Evolutionary conservation across 2,329 filamentous ascomycete genomes (phyloP).

Genomic region (Paecilomyces dactylethromorphus): DNA sequence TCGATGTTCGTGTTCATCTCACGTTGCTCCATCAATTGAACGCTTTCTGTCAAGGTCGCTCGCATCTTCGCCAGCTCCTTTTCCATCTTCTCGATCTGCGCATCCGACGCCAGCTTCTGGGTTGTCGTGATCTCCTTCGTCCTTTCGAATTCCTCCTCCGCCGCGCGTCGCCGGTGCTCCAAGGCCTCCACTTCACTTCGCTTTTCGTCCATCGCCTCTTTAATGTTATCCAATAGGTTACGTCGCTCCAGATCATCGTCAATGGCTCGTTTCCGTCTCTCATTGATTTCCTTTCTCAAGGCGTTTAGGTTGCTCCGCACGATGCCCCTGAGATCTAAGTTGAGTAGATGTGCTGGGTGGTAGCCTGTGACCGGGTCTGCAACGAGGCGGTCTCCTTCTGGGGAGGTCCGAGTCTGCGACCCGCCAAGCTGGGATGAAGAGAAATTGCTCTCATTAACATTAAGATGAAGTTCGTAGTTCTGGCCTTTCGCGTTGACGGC

Average conservation of each 20-base stretch:
- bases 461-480: slow-evolving; percentile 78
- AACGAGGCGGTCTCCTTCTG: slow-evolving; percentile 68
- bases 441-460: slow-evolving; percentile 77
- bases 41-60: slow-evolving; percentile 71
- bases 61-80: slow-evolving; percentile 95
- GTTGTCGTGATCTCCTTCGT: slow-evolving; percentile 82
- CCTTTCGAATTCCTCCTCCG: slow-evolving; percentile 89
- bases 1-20: slow-evolving; percentile 97
- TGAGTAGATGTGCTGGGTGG: slow-evolving; percentile 80
- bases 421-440: slow-evolving; percentile 52
- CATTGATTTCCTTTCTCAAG: slow-evolving; percentile 86
- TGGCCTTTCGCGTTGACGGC: slow-evolving; percentile 78
- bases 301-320: slow-evolving; percentile 72
- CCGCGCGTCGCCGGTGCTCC: slow-evolving; percentile 78
- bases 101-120: slow-evolving; percentile 80
- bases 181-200: slow-evolving; percentile 85
- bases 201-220: slow-evolving; percentile 96
- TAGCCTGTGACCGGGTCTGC: slow-evolving; percentile 80
- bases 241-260: slow-evolving; percentile 93
- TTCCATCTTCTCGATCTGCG: slow-evolving; percentile 98
- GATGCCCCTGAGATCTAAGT: slow-evolving; percentile 76
- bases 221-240: slow-evolving; percentile 87
- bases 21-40: slow-evolving; percentile 86
- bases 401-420: slow-evolving; percentile 41
- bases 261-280: slow-evolving; percentile 71